Evolutionary conservation across 495 filamentous ascomycete genomes (phyloP).

Genomic region (Beverwykella pulmonaria): DNA sequence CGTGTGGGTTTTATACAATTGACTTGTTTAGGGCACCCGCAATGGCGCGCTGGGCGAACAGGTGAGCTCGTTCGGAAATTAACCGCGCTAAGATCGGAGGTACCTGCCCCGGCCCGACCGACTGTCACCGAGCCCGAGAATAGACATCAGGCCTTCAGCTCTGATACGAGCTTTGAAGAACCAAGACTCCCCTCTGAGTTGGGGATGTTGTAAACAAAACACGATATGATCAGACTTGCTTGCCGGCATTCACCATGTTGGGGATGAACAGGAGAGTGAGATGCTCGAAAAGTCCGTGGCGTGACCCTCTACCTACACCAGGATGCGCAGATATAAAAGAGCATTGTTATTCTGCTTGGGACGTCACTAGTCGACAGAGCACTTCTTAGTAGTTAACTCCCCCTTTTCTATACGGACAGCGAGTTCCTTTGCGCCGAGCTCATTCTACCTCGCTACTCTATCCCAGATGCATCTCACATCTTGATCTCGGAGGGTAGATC

Average conservation of each 20-base stretch:
- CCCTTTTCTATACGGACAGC: background rate
- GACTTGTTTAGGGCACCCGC: conserved; percentile 7
- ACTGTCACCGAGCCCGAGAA: background rate
- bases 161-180: background rate
- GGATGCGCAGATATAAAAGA: background rate
- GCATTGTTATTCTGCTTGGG: background rate
- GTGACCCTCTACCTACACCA: too few relatives aligned
- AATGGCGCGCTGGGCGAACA: conserved; percentile 16
- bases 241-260: too few relatives aligned
- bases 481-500: conserved; percentile 56
- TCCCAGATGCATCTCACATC: conserved; percentile 43
- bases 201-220: background rate
- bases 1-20: conserved; percentile 1
- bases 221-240: background rate
- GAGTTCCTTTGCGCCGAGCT: background rate
- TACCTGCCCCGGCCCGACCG: background rate
- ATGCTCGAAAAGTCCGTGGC: too few relatives aligned
- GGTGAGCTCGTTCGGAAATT: conserved; percentile 20
- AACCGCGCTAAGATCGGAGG: background rate
- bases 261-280: too few relatives aligned
- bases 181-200: background rate
- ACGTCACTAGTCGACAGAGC: background rate
- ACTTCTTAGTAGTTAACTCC: background rate
- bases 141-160: background rate
- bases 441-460: background rate